Evolutionary conservation across 2,329 filamentous ascomycete species (phyloP).

Genomic region (Aspergillus tanneri): DNA sequence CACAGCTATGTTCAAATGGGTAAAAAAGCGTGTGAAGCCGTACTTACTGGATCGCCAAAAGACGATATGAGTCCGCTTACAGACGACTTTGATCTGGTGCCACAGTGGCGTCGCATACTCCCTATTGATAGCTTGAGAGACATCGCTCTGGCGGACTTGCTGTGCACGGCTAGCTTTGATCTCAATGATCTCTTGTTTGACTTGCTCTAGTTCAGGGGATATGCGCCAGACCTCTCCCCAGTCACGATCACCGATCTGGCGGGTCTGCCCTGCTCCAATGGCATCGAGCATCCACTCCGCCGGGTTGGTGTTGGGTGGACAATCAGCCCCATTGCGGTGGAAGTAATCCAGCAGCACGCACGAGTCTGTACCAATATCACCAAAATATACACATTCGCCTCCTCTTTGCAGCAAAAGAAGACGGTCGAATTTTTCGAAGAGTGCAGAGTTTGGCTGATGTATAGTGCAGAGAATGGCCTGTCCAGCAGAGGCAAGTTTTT

Average conservation of each 20-base stretch:
- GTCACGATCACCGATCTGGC: conserved; percentile 70
- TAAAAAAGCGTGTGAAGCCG: conserved; percentile 82
- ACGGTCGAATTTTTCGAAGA: conserved; percentile 60
- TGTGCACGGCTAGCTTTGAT: conserved; percentile 63
- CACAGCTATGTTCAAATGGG: conserved; percentile 74
- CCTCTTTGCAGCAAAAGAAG: conserved; percentile 56
- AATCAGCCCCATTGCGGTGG: conserved; percentile 52
- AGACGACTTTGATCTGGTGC: conserved; percentile 77
- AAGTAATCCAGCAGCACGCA: conserved; percentile 54
- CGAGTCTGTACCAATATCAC: conserved; percentile 54
- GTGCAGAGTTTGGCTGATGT: conserved; percentile 57
- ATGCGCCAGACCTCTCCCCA: conserved; percentile 79
- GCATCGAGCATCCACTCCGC: conserved; percentile 56
- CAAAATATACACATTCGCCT: conserved; percentile 56
- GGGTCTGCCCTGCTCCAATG: conserved; percentile 70
- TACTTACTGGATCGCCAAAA: conserved; percentile 90
- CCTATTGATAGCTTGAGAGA: conserved; percentile 55
- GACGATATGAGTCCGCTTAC: conserved; percentile 68
- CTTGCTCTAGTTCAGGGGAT: conserved; percentile 65
- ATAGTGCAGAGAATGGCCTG: conserved; percentile 63
- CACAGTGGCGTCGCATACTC: conserved; percentile 79
- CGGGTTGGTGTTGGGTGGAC: conserved; percentile 52
- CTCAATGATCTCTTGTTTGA: conserved; percentile 64
- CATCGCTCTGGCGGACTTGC: conserved; percentile 41
- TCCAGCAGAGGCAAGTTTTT: conserved; percentile 58